Evolutionary conservation across 1,284 basidiomycete species (phyloP).

Genomic region (Calocybe gambosa): DNA sequence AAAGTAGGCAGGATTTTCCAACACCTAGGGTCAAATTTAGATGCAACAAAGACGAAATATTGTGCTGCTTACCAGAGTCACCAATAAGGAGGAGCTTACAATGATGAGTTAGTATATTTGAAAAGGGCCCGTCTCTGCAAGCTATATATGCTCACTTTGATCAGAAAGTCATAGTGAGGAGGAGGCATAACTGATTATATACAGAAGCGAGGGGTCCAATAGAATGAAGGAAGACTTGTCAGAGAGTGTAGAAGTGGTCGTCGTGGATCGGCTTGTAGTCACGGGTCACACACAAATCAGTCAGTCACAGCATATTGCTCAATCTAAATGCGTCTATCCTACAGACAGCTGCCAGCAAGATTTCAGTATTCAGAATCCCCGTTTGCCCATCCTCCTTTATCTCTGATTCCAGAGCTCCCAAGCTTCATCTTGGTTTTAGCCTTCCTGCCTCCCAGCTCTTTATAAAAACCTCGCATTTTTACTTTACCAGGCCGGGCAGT

Average conservation of each 20-base stretch:
- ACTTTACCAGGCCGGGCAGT: constrained; percentile 57
- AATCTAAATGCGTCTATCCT: background rate
- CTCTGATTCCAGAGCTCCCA: constrained; percentile 50
- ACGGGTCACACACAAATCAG: background rate
- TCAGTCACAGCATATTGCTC: background rate
- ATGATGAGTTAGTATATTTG: constrained; percentile 3
- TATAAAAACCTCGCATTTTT: constrained; percentile 86
- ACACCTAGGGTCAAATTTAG: constrained; percentile 54
- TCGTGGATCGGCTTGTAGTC: background rate
- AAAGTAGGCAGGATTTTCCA: constrained; percentile 96
- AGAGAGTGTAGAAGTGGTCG: background rate
- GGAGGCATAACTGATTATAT: constrained; percentile 55
- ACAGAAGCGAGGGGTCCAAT: background rate
- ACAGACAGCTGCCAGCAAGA: background rate
- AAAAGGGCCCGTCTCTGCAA: background rate
- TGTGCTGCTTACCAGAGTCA: constrained; percentile 69
- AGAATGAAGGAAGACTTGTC: background rate
- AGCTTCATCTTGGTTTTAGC: constrained; percentile 62
- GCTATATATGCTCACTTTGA: constrained; percentile 57
- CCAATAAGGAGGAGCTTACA: constrained; percentile 88
- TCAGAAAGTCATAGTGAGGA: constrained; percentile 87
- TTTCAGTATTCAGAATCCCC: constrained; percentile 26
- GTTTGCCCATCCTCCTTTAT: constrained; percentile 61
- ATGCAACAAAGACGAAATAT: background rate
- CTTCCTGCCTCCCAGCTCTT: constrained; percentile 83